Base-by-base conservation (phyloP, 2,329 filamentous ascomycete species). In the Paraconiothyrium brasiliense region DNA sequence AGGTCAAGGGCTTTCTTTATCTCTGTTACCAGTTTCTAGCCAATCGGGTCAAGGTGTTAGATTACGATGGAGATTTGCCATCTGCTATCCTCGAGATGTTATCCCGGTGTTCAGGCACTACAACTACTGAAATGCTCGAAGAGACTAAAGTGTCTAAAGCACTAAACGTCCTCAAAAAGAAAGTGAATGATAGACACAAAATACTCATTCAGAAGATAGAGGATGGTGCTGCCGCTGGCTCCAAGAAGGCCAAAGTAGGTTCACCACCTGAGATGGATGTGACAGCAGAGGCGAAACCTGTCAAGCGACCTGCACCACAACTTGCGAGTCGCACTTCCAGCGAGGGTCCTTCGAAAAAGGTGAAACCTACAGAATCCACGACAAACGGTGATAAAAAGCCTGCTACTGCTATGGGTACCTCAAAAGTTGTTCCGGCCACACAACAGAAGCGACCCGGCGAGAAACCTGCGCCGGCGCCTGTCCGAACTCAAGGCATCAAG, bases 121-220 rank as follows among this genome's bases (percentile, higher is more conserved):
- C 89, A 46, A 87, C 84, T 52, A 86, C 84, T 65, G 87, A 85
- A 62, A 83, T 83, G 48, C 75, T 88, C 46, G 86, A 89, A 66
- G 88, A 86, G 62, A 85, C 88, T 44, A 91, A 91, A 70, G 86
- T 93, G 59, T 85, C 87, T 60, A 87, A 86, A 58, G 85, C 91
- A 16, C 83, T 88, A 44, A 87, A 87, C 63, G 84, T 86, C 9
- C 87, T 90, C 71, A 84, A 84, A 62, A 89, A 87, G 70, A 88
- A 87, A 69, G 89, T 87, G 30, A 89, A 91, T 69, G 83, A 85
- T 0, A 86, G 89, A 56, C 86, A 87, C 51, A 89, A 89, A 68
- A 84, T 83, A 4, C 79, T 89, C 50, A 86, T 90, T 4, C 83
- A 84, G 39, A 84, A 84, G 61, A 89, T 90, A 50, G 77, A 84